Percentiles rank a stretch among this genome's conserved stretches.
These are phyloP conservation scores for Blastobotrys serpentis DNA, from an alignment of 1,139 yeast genomes.

Conservation along the genomic window DNA sequence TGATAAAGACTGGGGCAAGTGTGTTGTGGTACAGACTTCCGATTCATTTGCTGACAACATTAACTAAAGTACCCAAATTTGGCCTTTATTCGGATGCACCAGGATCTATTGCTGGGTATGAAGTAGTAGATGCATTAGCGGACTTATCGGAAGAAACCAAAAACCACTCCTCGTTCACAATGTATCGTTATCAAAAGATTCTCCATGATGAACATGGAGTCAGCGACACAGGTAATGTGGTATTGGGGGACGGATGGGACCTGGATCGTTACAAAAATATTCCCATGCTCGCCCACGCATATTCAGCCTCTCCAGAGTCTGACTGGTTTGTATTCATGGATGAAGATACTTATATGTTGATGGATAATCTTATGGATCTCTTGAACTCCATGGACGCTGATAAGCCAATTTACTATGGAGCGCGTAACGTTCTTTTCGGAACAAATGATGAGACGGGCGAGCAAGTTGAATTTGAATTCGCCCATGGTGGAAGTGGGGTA, in stretches of 20 bases:
- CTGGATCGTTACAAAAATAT: constrained; percentile 39
- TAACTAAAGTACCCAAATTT: constrained; percentile 37
- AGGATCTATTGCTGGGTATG: constrained; percentile 36
- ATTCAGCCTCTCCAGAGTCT: constrained; percentile 26
- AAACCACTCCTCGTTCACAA: constrained; percentile 21
- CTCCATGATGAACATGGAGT: constrained; percentile 29
- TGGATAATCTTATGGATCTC: constrained; percentile 29
- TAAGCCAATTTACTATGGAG: constrained; percentile 34
- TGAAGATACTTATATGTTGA: constrained; percentile 36
- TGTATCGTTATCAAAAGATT: constrained; percentile 30
- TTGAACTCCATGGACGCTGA: constrained; percentile 28
- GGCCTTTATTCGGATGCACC: constrained; percentile 39
- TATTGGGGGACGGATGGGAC: constrained; percentile 42
- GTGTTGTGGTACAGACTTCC: constrained; percentile 41
- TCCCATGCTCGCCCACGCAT: constrained; percentile 41
- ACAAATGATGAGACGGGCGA: neutral
- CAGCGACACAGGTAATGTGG: constrained; percentile 26
- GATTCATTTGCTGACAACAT: constrained; percentile 38
- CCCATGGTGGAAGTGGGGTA: constrained; percentile 42
- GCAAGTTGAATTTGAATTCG: constrained; percentile 27
- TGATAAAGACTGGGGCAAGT: constrained; percentile 41
- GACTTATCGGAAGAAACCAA: constrained; percentile 27
- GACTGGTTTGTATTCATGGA: constrained; percentile 41
- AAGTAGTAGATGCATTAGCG: constrained; percentile 37
- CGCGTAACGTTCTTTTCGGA: constrained; percentile 20